These are phyloP conservation scores for carrot (Daucus carota) DNA, from an alignment of 129 eudicot genomes.

Conservation along the genomic window DNA sequence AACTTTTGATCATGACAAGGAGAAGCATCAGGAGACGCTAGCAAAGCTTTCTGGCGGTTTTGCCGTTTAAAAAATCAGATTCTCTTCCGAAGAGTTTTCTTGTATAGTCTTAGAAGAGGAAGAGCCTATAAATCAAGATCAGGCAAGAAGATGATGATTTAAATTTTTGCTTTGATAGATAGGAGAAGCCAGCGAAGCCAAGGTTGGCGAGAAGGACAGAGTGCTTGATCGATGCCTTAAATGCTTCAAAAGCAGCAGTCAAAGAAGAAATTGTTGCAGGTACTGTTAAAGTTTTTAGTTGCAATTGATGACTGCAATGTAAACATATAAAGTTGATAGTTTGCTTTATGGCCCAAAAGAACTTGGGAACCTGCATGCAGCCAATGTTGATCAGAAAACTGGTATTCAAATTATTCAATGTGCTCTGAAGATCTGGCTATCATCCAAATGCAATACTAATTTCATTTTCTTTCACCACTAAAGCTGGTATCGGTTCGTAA, in stretches of 20 bases:
- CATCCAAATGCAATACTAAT: background rate
- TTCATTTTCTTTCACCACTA: background rate
- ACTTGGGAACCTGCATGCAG: constrained; percentile 49
- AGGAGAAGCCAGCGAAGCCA: constrained; percentile 91
- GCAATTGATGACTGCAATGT: background rate
- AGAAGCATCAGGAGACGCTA: constrained; percentile 64
- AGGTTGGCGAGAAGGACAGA: constrained; percentile 82
- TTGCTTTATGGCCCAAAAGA: constrained; percentile 58
- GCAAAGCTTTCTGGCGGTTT: background rate
- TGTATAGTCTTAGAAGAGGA: background rate
- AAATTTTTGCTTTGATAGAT: constrained; percentile 26
- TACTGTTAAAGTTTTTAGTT: background rate
- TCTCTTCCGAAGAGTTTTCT: too few species aligned
- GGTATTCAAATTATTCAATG: constrained; percentile 78
- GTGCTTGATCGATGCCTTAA: constrained; percentile 73
- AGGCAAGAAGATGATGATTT: background rate
- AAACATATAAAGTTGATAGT: background rate
- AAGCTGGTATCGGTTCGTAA: too few species aligned
- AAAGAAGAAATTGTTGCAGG: constrained; percentile 88
- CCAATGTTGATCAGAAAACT: constrained; percentile 75
- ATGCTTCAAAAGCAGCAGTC: constrained; percentile 91
- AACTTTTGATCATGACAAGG: constrained; percentile 82
- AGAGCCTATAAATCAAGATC: background rate
- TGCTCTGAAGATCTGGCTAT: constrained; percentile 49
- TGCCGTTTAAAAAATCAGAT: background rate